Conservation (phyloP, 805 yeast genomes). For the Zygosaccharomyces kombuchaensis region DNA sequence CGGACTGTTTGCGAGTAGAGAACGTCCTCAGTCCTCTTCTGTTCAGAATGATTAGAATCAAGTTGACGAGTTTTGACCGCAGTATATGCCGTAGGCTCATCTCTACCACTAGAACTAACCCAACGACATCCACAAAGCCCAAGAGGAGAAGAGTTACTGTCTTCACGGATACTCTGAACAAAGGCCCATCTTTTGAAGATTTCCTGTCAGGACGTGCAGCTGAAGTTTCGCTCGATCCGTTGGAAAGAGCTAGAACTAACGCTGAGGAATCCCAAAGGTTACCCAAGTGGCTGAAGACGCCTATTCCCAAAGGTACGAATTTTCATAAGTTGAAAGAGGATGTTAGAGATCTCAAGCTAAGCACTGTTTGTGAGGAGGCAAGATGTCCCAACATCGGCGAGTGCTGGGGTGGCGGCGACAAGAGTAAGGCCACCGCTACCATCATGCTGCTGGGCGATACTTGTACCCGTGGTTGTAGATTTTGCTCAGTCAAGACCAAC, state of each 20-base stretch:
- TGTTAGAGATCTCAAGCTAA: slow-evolving; percentile 77
- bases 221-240: slow-evolving; percentile 61
- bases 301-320: slow-evolving; percentile 91
- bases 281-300: slow-evolving; percentile 92
- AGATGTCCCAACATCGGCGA: slow-evolving; percentile 99
- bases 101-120: slow-evolving; percentile 15
- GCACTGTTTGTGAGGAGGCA: slow-evolving; percentile 98
- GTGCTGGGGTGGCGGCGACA: slow-evolving; percentile 95
- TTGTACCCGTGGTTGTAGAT: slow-evolving; percentile 98
- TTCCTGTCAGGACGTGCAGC: slow-evolving; percentile 80
- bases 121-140: slow-evolving; percentile 14
- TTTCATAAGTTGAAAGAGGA: slow-evolving; percentile 79
- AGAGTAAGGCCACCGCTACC: slow-evolving; percentile 79
- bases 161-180: slow-evolving; percentile 64
- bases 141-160: slow-evolving; percentile 49
- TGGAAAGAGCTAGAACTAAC: slow-evolving; percentile 58
- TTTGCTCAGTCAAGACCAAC: slow-evolving; percentile 93
- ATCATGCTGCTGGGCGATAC: slow-evolving; percentile 98
- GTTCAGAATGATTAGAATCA: slow-evolving; percentile 1
- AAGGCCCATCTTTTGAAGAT: slow-evolving; percentile 93
- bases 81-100: slow-evolving; percentile 12
- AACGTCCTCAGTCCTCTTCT: not conserved
- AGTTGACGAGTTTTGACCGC: not conserved
- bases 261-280: slow-evolving; percentile 65
- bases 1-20: not conserved